Conservation (phyloP, 805 yeast species). For the Torulaspora delbrueckii region DNA sequence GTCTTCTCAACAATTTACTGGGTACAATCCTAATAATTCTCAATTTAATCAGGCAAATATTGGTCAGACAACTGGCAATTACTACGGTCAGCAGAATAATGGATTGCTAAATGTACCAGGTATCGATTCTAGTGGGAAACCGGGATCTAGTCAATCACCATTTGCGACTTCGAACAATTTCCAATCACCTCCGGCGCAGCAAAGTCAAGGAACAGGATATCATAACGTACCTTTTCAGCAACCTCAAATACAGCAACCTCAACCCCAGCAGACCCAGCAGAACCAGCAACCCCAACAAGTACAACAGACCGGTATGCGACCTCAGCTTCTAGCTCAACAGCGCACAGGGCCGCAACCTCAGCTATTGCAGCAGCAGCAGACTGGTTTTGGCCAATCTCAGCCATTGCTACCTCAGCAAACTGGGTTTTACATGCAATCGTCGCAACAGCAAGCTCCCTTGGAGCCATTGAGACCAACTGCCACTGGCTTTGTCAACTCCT, state of each 20-base stretch:
- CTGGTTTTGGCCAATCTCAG: conserved; percentile 33
- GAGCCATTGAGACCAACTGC: conserved; percentile 40
- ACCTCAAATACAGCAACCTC: conserved; percentile 18
- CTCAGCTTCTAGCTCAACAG: conserved; percentile 9
- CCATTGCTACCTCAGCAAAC: conserved; percentile 38
- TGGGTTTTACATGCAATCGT: conserved; percentile 41
- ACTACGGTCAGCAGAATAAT: conserved; percentile 1
- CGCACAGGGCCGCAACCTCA: conserved; percentile 17
- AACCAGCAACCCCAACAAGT: conserved; percentile 22
- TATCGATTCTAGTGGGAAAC: not conserved
- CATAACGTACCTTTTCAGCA: conserved; percentile 13
- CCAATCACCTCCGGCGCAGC: conserved; percentile 9
- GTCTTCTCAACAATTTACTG: conserved; percentile 3
- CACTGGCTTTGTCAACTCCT: conserved; percentile 43
- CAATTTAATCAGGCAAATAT: not conserved
- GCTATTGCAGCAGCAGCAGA: conserved; percentile 11
- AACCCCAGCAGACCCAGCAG: conserved; percentile 16
- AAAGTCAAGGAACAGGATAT: conserved; percentile 16
- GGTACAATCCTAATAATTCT: not conserved
- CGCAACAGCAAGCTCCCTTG: conserved; percentile 23
- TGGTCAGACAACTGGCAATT: conserved; percentile 5
- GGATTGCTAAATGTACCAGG: conserved; percentile 3
- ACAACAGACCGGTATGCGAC: conserved; percentile 15
- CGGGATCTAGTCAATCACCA: not conserved
- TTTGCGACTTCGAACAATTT: conserved; percentile 2